Base-by-base conservation (phyloP, 2,329 filamentous ascomycete species). In the Penicillium olsonii region DNA sequence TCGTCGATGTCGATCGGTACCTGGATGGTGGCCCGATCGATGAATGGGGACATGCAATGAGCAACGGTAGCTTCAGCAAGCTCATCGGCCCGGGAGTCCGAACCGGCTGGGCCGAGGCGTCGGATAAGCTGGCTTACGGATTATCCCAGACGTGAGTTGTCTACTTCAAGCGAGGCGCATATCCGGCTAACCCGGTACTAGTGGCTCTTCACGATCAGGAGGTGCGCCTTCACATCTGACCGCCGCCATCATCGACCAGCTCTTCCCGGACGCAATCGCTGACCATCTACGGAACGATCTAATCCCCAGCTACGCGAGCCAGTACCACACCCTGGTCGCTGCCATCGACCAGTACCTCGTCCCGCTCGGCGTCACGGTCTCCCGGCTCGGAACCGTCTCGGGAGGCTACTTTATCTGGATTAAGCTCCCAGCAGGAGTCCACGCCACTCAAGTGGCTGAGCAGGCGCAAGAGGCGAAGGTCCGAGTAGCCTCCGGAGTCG, bases 361-460 rank as follows among this genome's bases (percentile, higher is more conserved):
- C 0, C 86, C 87, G 1, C 72, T 88, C 0, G 87, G 85, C 2
- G 80, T 88, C 0, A 66, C 57, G 2, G 38, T 70, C 8, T 42
- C 56, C n/a, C 22, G 45, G 8, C 44, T 55, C 5, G 40, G 74
- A 27, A 66, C 74, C 3, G 68, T 85, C 3, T 87, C 85, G 24
- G 91, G 91, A 0, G 91, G 91, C 0, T 96, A 92, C 67, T 96
- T 95, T 67, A 75, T 95, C 40, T 96, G 90, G 90, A 69, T 95
- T 20, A 78, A 76, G 1, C 68, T 95, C 4, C 84, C 85, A 0
- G 54, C 67, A 54, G 47, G 65, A 37, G 71, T 87, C 45, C 75
- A 78, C 8, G 83, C 79, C 29, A 72, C 71, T 26, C 76, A 78
- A 7, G 74, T 90, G 26, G 81, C 82, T 6, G 71, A 77, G 58